Evolutionary conservation across 2,329 filamentous ascomycete genomes (phyloP).

Genomic region (Dothistroma pini): DNA sequence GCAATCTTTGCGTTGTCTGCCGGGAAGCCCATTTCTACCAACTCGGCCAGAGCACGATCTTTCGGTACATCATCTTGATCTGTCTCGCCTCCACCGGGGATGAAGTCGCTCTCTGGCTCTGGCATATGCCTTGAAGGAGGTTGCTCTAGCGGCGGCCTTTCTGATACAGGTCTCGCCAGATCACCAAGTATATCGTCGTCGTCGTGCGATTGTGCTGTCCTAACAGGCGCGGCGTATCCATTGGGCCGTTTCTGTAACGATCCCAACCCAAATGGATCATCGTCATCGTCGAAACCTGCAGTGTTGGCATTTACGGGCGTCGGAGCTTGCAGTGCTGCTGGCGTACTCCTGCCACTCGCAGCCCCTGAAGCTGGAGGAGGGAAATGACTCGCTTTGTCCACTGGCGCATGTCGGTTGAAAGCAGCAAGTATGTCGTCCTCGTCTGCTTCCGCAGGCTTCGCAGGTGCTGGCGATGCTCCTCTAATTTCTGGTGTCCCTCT

Average conservation of each 20-base stretch:
- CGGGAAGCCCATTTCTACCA: slow-evolving; percentile 93
- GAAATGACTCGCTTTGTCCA: slow-evolving; percentile 58
- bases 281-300: slow-evolving; percentile 55
- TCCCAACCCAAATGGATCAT: slow-evolving; percentile 82
- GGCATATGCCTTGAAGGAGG: slow-evolving; percentile 6
- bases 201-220: slow-evolving; percentile 14
- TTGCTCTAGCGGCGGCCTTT: slow-evolving; percentile 32
- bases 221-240: slow-evolving; percentile 23
- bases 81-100: slow-evolving; percentile 5
- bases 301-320: slow-evolving; percentile 2
- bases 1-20: slow-evolving; percentile 78
- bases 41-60: slow-evolving; percentile 77
- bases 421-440: slow-evolving; percentile 60
- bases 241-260: slow-evolving; percentile 24
- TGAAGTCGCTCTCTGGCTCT: slow-evolving; percentile 6
- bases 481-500: slow-evolving; percentile 42
- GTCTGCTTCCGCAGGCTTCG: slow-evolving; percentile 31
- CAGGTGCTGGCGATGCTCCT: slow-evolving; percentile 21
- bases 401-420: slow-evolving; percentile 57
- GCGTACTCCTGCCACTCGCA: slow-evolving; percentile 42
- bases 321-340: slow-evolving; percentile 23
- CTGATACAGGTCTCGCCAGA: slow-evolving; percentile 56
- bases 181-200: slow-evolving; percentile 64
- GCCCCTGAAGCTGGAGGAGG: slow-evolving; percentile 42
- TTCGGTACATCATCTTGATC: slow-evolving; percentile 17